A percentile compares a stretch with the other conserved stretches of the same genome.
These are phyloP conservation scores for Penicillium atrosanguineum DNA, from an alignment of 495 filamentous ascomycete species.

Conservation along the genomic window DNA sequence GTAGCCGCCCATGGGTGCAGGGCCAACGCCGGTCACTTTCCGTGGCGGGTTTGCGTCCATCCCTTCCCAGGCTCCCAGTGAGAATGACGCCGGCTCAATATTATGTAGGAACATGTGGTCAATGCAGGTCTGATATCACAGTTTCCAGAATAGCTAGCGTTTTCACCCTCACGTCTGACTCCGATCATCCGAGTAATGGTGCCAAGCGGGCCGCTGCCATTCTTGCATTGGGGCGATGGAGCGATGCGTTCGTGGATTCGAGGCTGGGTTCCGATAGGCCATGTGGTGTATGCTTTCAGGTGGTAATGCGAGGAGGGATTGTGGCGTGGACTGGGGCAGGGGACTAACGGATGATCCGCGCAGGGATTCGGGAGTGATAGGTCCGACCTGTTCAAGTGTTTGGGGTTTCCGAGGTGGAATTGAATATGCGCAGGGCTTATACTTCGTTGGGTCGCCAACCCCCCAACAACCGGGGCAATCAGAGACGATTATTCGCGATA, in stretches of 20 bases:
- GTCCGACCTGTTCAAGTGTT: background rate
- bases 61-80: background rate
- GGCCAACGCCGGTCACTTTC: background rate
- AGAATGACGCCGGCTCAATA: background rate
- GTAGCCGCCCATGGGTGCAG: background rate
- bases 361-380: background rate
- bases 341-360: conserved; percentile 11
- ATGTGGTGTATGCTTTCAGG: conserved; percentile 1
- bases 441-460: background rate
- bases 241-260: conserved; percentile 6
- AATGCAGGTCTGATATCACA: background rate
- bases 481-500: background rate
- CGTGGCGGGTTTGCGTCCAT: background rate
- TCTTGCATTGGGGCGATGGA: conserved; percentile 11
- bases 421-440: background rate
- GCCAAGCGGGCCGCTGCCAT: conserved; percentile 5
- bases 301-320: conserved; percentile 14
- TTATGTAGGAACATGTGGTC: background rate
- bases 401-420: background rate
- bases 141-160: background rate
- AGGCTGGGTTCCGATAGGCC: conserved; percentile 20
- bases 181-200: background rate
- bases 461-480: too few species aligned
- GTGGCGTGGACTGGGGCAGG: conserved; percentile 10
- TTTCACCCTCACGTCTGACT: conserved; percentile 11